Conservation (phyloP, 2,329 filamentous ascomycete species). For the Dactylellina sp. region DNA sequence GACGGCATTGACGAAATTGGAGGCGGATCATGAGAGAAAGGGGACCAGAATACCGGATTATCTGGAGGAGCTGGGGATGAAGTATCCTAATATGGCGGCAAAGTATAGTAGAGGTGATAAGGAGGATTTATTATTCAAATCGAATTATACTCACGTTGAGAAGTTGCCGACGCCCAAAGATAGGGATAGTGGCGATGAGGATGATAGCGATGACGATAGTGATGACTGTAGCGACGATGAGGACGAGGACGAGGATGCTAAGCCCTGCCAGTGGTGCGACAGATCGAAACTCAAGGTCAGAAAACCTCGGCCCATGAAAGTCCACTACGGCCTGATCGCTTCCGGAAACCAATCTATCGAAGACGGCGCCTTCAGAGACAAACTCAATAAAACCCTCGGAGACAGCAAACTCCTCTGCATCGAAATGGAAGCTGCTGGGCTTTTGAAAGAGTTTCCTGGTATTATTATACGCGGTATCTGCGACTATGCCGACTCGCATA, state of each 20-base stretch:
- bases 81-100: neutral
- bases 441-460: slow-evolving; percentile 43
- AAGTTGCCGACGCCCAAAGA: slow-evolving; percentile 8
- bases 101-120: neutral
- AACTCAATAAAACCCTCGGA: slow-evolving; percentile 24
- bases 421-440: slow-evolving; percentile 7
- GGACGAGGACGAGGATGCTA: too few species aligned
- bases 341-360: slow-evolving; percentile 58
- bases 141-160: neutral
- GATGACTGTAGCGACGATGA: too few species aligned
- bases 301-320: neutral
- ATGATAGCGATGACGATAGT: too few species aligned
- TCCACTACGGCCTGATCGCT: slow-evolving; percentile 28
- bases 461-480: slow-evolving; percentile 57
- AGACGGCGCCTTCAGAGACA: slow-evolving; percentile 56
- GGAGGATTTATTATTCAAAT: neutral
- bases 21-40: neutral
- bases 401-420: slow-evolving; percentile 18
- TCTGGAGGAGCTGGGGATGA: neutral
- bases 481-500: slow-evolving; percentile 58
- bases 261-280: too few species aligned
- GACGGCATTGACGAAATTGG: slow-evolving; percentile 57
- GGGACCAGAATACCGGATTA: neutral
- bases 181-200: too few species aligned
- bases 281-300: too few species aligned